Evolutionary conservation across 2,329 filamentous ascomycete species (phyloP).

Genomic region (Aureobasidium sp.): DNA sequence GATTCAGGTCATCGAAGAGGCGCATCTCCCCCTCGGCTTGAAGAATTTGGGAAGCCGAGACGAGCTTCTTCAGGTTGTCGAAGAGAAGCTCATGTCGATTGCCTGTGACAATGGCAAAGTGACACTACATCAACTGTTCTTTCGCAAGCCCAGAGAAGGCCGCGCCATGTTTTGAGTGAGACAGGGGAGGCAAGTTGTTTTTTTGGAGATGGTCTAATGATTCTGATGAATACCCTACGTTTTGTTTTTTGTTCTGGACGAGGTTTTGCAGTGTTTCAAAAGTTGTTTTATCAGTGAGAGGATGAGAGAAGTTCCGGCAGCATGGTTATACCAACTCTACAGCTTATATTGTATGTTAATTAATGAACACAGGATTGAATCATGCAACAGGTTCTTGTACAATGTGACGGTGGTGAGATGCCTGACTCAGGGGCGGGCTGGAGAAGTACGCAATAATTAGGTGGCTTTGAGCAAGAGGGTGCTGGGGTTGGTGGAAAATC

Average conservation of each 20-base stretch:
- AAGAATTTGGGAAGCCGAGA: background rate
- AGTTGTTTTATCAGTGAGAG: background rate
- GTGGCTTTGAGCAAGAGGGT: slow-evolving; percentile 1
- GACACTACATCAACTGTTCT: background rate
- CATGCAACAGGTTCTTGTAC: background rate
- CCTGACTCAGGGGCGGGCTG: background rate
- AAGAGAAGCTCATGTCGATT: background rate
- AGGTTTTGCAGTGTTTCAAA: background rate
- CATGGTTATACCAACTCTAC: background rate
- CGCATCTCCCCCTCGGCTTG: background rate
- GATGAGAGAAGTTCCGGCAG: background rate
- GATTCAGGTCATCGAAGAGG: slow-evolving; percentile 3
- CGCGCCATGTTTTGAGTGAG: background rate
- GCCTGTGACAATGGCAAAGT: background rate
- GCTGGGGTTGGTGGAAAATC: background rate
- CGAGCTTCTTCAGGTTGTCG: background rate
- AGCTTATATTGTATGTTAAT: slow-evolving; percentile 9
- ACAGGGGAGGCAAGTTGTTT: background rate
- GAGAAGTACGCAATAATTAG: background rate
- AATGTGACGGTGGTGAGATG: background rate
- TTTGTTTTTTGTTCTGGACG: background rate
- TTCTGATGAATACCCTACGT: background rate
- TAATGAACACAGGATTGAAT: background rate
- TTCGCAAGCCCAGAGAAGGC: too few relatives aligned
- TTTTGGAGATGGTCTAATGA: background rate